A percentile compares a stretch with the other conserved stretches of the same genome.
These are phyloP conservation scores for Cytospora chrysosperma DNA, from an alignment of 2,329 filamentous ascomycete species.

Conservation along the genomic window DNA sequence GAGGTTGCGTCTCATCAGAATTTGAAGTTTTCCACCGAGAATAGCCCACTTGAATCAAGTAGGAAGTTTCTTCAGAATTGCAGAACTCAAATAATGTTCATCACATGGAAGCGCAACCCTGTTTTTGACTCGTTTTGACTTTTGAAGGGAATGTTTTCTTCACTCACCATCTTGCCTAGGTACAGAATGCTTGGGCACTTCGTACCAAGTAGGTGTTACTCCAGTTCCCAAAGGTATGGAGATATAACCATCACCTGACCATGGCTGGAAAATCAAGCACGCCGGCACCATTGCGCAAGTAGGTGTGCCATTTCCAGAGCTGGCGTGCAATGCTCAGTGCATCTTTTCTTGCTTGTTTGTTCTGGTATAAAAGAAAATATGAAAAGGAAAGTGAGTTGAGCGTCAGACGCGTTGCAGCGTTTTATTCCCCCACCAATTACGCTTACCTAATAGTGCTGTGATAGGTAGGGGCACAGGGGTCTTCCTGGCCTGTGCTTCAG, in stretches of 20 bases:
- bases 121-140: background rate
- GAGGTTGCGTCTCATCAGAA: conserved; percentile 18
- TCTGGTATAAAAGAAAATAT: no score
- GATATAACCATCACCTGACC: background rate
- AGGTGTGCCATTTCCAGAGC: no score
- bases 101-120: conserved; percentile 21
- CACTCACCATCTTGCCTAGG: conserved; percentile 2
- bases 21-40: conserved; percentile 24
- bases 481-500: conserved; percentile 10
- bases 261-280: no score
- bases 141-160: background rate
- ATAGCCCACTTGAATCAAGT: conserved; percentile 1
- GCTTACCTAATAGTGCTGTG: conserved; percentile 21
- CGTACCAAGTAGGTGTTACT: no score
- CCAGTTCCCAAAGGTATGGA: no score
- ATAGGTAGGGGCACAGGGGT: background rate
- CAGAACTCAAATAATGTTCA: conserved; percentile 26
- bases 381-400: no score
- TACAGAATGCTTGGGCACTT: no score
- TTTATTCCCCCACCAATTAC: conserved; percentile 7
- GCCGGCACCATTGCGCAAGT: no score
- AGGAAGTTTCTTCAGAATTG: conserved; percentile 25
- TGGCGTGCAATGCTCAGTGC: no score
- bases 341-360: no score
- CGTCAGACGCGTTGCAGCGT: background rate